Evolutionary conservation across 2,329 filamentous ascomycete species (phyloP).

Genomic region (Penicillium sp.): DNA sequence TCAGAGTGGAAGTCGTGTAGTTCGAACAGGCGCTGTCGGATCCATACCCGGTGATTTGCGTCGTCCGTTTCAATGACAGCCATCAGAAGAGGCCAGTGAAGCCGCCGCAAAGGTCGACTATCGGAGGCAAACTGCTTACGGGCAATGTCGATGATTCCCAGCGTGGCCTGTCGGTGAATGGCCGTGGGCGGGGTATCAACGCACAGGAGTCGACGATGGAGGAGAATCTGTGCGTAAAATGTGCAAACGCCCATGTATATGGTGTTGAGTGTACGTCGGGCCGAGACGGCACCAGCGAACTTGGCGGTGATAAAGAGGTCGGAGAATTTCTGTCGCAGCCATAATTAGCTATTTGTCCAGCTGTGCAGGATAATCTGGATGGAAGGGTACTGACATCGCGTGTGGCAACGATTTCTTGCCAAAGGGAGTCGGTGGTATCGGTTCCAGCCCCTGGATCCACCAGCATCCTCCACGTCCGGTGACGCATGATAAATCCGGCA

Average conservation of each 20-base stretch:
- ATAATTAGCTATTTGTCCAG: too few species aligned
- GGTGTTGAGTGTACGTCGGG: conserved; percentile 39
- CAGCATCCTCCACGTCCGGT: conserved; percentile 36
- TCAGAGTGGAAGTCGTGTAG: conserved; percentile 35
- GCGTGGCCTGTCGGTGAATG: conserved; percentile 33
- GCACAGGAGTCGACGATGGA: conserved; percentile 37
- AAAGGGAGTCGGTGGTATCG: conserved; percentile 25
- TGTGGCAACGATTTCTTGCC: conserved; percentile 29
- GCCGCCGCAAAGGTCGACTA: conserved; percentile 34
- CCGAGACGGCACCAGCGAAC: conserved; percentile 32
- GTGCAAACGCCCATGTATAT: conserved; percentile 40
- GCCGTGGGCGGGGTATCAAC: conserved; percentile 19
- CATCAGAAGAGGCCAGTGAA: conserved; percentile 41
- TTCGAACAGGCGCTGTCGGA: conserved; percentile 35
- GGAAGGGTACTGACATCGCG: conserved; percentile 28
- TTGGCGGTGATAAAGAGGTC: conserved; percentile 42
- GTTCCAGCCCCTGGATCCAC: conserved; percentile 23
- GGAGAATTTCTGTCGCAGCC: conserved; percentile 42
- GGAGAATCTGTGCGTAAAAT: conserved; percentile 40
- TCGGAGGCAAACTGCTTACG: conserved; percentile 38
- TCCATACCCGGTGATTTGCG: conserved; percentile 33
- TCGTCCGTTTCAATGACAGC: conserved; percentile 39
- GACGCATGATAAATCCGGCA: conserved; percentile 31
- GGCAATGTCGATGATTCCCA: conserved; percentile 37
- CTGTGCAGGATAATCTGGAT: too few species aligned